Conservation (phyloP, 768 basidiomycete species). For the Artomyces pyxidatus region DNA sequence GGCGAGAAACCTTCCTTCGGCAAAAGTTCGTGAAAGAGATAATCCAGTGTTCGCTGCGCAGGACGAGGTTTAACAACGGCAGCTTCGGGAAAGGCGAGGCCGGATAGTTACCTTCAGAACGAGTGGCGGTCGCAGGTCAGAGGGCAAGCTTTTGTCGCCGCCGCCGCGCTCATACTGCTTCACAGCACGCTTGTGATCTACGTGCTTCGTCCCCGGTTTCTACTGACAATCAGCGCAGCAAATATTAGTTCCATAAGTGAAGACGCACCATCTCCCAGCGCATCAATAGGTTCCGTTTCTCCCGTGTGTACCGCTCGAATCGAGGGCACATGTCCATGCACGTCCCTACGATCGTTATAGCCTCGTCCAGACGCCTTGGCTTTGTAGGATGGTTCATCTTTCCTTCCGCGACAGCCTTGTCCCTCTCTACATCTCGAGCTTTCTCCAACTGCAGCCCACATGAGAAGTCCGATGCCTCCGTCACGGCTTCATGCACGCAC, state of each 20-base stretch:
- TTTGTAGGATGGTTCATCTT: constrained; percentile 84
- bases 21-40: constrained; percentile 82
- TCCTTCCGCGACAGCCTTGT: constrained; percentile 69
- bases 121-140: constrained; percentile 81
- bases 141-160: constrained; percentile 86
- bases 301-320: constrained; percentile 86
- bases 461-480: constrained; percentile 14
- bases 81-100: constrained; percentile 1
- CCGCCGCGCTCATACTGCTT: constrained; percentile 94
- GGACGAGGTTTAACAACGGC: background rate
- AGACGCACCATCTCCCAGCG: constrained; percentile 74
- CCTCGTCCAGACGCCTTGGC: constrained; percentile 76
- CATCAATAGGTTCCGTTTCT: constrained; percentile 82
- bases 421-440: constrained; percentile 63
- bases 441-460: constrained; percentile 45
- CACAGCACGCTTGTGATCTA: constrained; percentile 82
- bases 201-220: constrained; percentile 77
- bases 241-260: background rate
- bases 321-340: constrained; percentile 93
- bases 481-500: constrained; percentile 30
- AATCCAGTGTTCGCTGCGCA: constrained; percentile 77
- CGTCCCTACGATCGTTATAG: constrained; percentile 88
- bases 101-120: constrained; percentile 59
- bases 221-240: constrained; percentile 33
- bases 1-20: constrained; percentile 58